phyloP scores from a whole-genome alignment of 768 basidiomycete species.

The Pleurotus ostreatus region DNA sequence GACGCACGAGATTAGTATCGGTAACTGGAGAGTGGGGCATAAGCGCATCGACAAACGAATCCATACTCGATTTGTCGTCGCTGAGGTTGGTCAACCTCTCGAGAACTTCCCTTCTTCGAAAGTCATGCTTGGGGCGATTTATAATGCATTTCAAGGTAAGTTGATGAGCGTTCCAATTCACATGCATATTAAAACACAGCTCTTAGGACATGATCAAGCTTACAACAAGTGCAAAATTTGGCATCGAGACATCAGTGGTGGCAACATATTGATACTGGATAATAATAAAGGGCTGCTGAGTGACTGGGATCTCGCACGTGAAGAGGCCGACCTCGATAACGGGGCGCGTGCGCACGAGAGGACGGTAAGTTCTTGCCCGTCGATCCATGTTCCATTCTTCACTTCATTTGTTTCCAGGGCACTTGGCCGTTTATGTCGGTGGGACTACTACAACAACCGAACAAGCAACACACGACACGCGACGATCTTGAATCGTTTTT shows the following conservation, averaged over 20 bases:
- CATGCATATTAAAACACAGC: background rate
- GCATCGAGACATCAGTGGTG: constrained; percentile 24
- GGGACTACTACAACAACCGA: constrained; percentile 13
- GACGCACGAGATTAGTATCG: constrained; percentile 9
- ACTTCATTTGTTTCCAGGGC: constrained; percentile 16
- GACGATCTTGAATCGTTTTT: constrained; percentile 29
- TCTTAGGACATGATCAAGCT: constrained; percentile 19
- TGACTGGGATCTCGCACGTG: constrained; percentile 21
- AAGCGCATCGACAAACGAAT: background rate
- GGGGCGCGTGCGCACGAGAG: constrained; percentile 2
- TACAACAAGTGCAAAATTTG: constrained; percentile 12
- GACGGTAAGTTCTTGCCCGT: constrained; percentile 12
- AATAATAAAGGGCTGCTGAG: constrained; percentile 16
- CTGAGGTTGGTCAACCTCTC: background rate
- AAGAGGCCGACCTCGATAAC: background rate
- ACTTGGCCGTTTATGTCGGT: constrained; percentile 29
- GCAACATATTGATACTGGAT: constrained; percentile 19
- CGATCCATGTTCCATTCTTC: background rate
- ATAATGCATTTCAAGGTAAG: constrained; percentile 14
- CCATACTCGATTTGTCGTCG: background rate
- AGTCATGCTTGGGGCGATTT: constrained; percentile 10
- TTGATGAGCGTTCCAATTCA: background rate
- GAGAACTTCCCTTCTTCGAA: background rate
- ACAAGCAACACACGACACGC: constrained; percentile 16
- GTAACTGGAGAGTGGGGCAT: constrained; percentile 9